Conservation (phyloP, 352 stramenopile species). For the Peronosclerospora sorghi region DNA sequence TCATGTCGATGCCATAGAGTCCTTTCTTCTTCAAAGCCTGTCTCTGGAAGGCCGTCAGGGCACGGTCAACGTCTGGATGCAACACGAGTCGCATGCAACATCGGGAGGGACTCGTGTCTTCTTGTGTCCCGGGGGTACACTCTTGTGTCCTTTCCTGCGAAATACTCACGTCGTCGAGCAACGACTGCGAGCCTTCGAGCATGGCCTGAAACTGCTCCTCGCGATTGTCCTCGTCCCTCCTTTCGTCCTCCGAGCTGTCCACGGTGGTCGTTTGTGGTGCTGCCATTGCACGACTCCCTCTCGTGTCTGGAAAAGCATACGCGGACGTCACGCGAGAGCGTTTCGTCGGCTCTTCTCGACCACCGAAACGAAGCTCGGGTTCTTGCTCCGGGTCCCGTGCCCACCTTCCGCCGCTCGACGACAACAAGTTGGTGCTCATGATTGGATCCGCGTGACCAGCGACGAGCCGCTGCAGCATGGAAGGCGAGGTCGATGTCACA, state of each 20-base stretch:
- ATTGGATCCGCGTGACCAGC: neutral
- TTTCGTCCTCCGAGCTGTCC: neutral
- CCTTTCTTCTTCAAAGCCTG: slow-evolving; percentile 34
- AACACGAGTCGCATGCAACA: slow-evolving; percentile 43
- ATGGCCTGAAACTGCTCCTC: slow-evolving; percentile 25
- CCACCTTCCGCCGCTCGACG: slow-evolving; percentile 15
- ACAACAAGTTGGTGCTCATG: slow-evolving; percentile 11
- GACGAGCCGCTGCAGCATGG: slow-evolving; percentile 18
- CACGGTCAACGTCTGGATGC: slow-evolving; percentile 51
- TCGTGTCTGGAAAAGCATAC: slow-evolving; percentile 5
- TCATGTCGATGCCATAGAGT: slow-evolving; percentile 52
- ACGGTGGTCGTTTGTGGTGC: neutral
- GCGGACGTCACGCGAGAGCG: slow-evolving; percentile 10
- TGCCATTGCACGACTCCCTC: neutral
- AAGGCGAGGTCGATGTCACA: slow-evolving; percentile 7
- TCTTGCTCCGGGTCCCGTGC: slow-evolving; percentile 26
- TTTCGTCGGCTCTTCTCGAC: slow-evolving; percentile 14
- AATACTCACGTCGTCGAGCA: slow-evolving; percentile 58
- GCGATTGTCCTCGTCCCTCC: neutral
- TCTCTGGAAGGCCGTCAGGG: slow-evolving; percentile 46
- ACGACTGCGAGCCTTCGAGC: slow-evolving; percentile 42
- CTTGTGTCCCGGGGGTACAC: slow-evolving; percentile 46
- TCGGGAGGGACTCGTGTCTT: slow-evolving; percentile 46
- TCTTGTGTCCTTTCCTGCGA: slow-evolving; percentile 70
- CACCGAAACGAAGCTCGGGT: slow-evolving; percentile 13